Percentiles rank a stretch among this genome's conserved stretches.
Evolutionary conservation across 2,329 filamentous ascomycete genomes (phyloP).

Genomic region (Arthrobotrys pseudoclavata): DNA sequence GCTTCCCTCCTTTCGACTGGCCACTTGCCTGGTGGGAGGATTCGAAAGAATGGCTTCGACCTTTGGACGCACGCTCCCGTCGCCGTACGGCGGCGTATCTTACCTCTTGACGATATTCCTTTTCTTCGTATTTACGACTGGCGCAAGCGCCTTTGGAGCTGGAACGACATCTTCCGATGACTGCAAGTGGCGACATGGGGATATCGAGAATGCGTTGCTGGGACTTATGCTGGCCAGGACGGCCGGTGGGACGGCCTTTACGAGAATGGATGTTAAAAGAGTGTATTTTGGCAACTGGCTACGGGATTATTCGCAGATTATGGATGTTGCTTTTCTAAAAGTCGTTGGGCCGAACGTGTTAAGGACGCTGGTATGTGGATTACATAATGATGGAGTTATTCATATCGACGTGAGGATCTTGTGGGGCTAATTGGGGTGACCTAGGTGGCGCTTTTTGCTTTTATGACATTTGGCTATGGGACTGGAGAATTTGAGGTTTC

Average conservation of each 20-base stretch:
- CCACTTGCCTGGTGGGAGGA: constrained; percentile 12
- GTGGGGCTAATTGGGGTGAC: constrained; percentile 32
- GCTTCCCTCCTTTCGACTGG: constrained; percentile 23
- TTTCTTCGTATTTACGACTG: constrained; percentile 50
- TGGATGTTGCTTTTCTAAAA: constrained; percentile 93
- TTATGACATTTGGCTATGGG: constrained; percentile 87
- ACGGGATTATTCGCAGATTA: constrained; percentile 91
- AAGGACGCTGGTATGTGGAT: constrained; percentile 73
- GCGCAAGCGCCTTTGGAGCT: constrained; percentile 56
- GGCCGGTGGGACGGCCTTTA: constrained; percentile 54
- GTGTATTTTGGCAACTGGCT: constrained; percentile 67
- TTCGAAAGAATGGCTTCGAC: constrained; percentile 34
- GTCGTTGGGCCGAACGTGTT: constrained; percentile 91
- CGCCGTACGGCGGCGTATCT: constrained; percentile 35
- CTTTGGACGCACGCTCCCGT: constrained; percentile 45
- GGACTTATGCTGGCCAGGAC: constrained; percentile 54
- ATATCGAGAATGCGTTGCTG: constrained; percentile 58
- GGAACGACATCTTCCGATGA: constrained; percentile 57
- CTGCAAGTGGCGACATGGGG: constrained; percentile 59
- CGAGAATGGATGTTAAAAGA: constrained; percentile 55
- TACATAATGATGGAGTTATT: constrained; percentile 16
- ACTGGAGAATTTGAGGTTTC: constrained; percentile 90
- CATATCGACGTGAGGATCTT: neutral
- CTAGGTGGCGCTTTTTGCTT: constrained; percentile 83
- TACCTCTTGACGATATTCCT: constrained; percentile 51